These are phyloP conservation scores for Trichosporon sp. DNA, from an alignment of 1,284 basidiomycete species.

Conservation along the genomic window DNA sequence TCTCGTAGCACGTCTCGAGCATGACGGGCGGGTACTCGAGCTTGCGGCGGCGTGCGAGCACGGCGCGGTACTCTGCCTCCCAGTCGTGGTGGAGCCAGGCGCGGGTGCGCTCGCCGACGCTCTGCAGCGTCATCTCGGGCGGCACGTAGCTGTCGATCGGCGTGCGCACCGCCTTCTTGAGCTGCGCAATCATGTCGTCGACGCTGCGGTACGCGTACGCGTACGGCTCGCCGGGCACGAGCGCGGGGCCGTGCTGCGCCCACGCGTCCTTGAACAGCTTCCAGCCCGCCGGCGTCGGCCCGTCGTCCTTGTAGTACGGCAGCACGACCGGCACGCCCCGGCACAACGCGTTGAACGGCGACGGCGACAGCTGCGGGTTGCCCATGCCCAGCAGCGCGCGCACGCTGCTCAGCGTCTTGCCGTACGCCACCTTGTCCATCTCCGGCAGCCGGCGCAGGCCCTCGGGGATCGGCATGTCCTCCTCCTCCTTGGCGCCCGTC, in stretches of 20 bases:
- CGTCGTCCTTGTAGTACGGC: conserved; percentile 26
- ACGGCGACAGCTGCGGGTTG: conserved; percentile 38
- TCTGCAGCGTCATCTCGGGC: conserved; percentile 26
- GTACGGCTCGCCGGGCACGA: conserved; percentile 38
- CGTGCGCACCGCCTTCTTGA: conserved; percentile 27
- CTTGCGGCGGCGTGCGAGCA: conserved; percentile 14
- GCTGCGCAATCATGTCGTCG: conserved; percentile 23
- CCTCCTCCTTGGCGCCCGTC: conserved; percentile 30
- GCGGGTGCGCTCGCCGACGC: conserved; percentile 18
- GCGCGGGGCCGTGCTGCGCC: conserved; percentile 41
- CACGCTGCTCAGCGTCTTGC: conserved; percentile 28
- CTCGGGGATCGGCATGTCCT: conserved; percentile 32
- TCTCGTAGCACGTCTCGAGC: background rate
- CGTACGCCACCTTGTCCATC: conserved; percentile 30
- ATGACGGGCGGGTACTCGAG: background rate
- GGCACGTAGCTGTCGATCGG: conserved; percentile 36
- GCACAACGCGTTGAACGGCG: conserved; percentile 40
- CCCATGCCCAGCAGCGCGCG: conserved; percentile 44
- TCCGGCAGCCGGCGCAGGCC: conserved; percentile 28
- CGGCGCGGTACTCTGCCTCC: conserved; percentile 23
- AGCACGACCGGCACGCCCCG: conserved; percentile 46
- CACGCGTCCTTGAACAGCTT: background rate
- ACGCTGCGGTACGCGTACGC: conserved; percentile 42
- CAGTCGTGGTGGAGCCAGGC: conserved; percentile 31
- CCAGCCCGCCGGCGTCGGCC: background rate